A percentile compares a stretch with the other conserved stretches of the same genome.
phyloP scores from a whole-genome alignment of 495 filamentous ascomycete genomes.

The Daldinia grandis region DNA sequence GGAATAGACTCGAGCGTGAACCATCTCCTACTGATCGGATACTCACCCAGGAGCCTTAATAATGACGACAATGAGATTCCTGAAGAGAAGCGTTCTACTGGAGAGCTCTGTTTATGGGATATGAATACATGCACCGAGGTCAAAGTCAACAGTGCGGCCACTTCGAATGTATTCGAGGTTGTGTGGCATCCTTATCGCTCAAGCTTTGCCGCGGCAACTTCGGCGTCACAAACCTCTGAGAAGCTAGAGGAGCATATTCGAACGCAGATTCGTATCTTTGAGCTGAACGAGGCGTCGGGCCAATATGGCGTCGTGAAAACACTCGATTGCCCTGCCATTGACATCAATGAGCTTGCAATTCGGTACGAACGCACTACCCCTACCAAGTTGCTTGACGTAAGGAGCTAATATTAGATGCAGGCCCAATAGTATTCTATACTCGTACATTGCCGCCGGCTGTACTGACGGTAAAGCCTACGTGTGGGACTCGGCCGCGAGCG shows the following conservation, averaged over 20 bases:
- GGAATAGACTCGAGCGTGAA: slow-evolving; percentile 60
- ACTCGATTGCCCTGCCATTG: slow-evolving; percentile 77
- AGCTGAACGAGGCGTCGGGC: slow-evolving; percentile 38
- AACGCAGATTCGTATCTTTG: slow-evolving; percentile 62
- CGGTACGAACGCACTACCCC: slow-evolving; percentile 51
- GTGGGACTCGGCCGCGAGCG: slow-evolving; percentile 75
- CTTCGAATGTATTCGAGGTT: slow-evolving; percentile 81
- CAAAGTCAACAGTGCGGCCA: slow-evolving; percentile 58
- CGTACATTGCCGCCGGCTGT: slow-evolving; percentile 80
- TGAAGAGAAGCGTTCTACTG: slow-evolving; percentile 59
- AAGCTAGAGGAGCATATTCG: slow-evolving; percentile 52
- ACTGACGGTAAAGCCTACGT: slow-evolving; percentile 85
- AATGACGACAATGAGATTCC: slow-evolving; percentile 63
- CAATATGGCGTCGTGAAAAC: slow-evolving; percentile 52
- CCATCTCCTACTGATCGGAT: slow-evolving; percentile 76
- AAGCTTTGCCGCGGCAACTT: slow-evolving; percentile 69
- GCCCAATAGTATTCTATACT: slow-evolving; percentile 54
- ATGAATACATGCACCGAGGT: slow-evolving; percentile 58
- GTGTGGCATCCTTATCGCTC: slow-evolving; percentile 74
- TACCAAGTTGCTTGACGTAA: slow-evolving; percentile 52
- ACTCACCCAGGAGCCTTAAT: slow-evolving; percentile 67
- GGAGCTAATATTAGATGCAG: slow-evolving; percentile 50
- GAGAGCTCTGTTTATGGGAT: slow-evolving; percentile 80
- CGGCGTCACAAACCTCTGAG: slow-evolving; percentile 55
- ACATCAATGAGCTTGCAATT: slow-evolving; percentile 86